Conservation (phyloP, 805 yeast genomes). For the Yamadazyma insecticola region DNA sequence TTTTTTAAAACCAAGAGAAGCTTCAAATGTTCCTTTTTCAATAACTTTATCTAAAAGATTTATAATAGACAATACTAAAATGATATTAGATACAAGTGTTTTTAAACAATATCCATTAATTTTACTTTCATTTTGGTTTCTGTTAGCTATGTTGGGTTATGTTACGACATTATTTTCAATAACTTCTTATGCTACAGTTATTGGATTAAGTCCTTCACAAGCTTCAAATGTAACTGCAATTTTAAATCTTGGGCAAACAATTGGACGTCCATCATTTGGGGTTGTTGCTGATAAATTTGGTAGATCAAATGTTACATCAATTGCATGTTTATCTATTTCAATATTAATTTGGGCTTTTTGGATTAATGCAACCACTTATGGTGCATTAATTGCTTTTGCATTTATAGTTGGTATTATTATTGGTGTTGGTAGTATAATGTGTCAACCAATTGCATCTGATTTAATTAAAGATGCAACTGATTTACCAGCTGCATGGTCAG, state of each 20-base stretch:
- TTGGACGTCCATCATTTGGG: slow-evolving; percentile 51
- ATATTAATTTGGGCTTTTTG: slow-evolving; percentile 32
- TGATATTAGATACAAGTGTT: slow-evolving; percentile 31
- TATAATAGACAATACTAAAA: slow-evolving; percentile 18
- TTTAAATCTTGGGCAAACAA: slow-evolving; percentile 38
- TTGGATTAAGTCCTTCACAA: slow-evolving; percentile 40
- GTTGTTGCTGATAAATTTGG: slow-evolving; percentile 45
- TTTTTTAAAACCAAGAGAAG: slow-evolving; percentile 44
- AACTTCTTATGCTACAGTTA: slow-evolving; percentile 33
- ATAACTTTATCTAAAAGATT: slow-evolving; percentile 17
- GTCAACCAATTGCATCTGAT: slow-evolving; percentile 23
- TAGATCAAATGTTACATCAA: slow-evolving; percentile 31
- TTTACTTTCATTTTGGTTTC: slow-evolving; percentile 29
- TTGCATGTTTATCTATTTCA: slow-evolving; percentile 17
- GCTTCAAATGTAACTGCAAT: slow-evolving; percentile 31
- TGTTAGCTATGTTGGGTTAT: slow-evolving; percentile 33
- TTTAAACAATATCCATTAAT: slow-evolving; percentile 20
- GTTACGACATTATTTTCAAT: slow-evolving; percentile 31
- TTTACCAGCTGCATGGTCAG: slow-evolving; percentile 38
- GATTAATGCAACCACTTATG: slow-evolving; percentile 33
- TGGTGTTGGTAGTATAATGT: slow-evolving; percentile 26
- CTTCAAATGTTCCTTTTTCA: slow-evolving; percentile 16
- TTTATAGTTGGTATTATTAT: slow-evolving; percentile 25
- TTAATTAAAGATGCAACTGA: slow-evolving; percentile 13
- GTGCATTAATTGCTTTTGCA: slow-evolving; percentile 24